Conservation (phyloP, 108 stramenopile species). For the Cyclotella sp. region DNA sequence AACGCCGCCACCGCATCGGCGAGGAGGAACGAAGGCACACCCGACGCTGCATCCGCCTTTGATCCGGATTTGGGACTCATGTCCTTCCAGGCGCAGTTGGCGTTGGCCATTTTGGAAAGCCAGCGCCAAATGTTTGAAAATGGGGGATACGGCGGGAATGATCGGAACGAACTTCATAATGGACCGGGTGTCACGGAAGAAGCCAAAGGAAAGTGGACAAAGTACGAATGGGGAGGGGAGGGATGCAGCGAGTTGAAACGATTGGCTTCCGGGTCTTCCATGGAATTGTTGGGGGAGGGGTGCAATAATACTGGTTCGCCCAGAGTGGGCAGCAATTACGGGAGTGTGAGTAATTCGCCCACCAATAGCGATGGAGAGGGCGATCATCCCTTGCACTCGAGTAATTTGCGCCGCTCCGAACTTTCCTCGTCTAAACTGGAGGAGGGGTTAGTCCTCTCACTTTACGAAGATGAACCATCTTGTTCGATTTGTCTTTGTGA, state of each 20-base stretch:
- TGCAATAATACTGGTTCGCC: background rate
- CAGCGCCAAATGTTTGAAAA: constrained; percentile 86
- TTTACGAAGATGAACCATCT: constrained; percentile 53
- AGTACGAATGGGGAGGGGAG: constrained; percentile 59
- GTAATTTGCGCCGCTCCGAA: background rate
- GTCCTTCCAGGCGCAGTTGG: constrained; percentile 90
- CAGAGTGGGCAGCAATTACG: constrained; percentile 27
- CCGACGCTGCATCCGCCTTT: constrained; percentile 48
- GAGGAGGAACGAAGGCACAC: background rate
- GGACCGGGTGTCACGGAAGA: constrained; percentile 75
- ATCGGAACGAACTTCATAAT: constrained; percentile 46
- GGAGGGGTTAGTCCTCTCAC: constrained; percentile 34
- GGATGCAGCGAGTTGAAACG: constrained; percentile 24
- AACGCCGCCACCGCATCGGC: background rate
- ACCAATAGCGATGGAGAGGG: constrained; percentile 1
- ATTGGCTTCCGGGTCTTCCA: background rate
- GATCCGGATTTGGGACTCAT: constrained; percentile 70
- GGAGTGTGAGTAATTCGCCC: constrained; percentile 29
- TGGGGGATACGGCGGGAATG: constrained; percentile 81
- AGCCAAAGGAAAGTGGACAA: constrained; percentile 72
- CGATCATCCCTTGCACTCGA: background rate
- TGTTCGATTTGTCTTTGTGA: constrained; percentile 91
- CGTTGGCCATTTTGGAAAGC: constrained; percentile 89
- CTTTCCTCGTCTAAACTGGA: constrained; percentile 35
- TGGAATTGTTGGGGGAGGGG: constrained; percentile 3